These are phyloP conservation scores for Aspergillus novofumigatus DNA, from an alignment of 2,329 filamentous ascomycete genomes.

Conservation along the genomic window DNA sequence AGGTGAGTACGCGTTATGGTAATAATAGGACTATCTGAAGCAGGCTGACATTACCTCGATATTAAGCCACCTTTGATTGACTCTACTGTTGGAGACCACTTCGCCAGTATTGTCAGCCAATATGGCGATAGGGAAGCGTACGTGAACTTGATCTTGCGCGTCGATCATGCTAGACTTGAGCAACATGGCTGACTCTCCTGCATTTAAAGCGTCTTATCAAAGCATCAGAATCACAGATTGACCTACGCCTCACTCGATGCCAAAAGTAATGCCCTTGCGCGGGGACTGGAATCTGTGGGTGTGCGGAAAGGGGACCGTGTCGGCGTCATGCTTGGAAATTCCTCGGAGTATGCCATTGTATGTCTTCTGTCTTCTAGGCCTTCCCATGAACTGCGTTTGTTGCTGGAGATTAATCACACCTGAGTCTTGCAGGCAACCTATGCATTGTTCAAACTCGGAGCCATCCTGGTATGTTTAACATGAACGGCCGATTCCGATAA, in stretches of 20 bases:
- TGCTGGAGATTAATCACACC: slow-evolving; percentile 11
- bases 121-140: slow-evolving; percentile 51
- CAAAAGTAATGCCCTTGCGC: slow-evolving; percentile 70
- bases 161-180: background rate
- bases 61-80: slow-evolving; percentile 44
- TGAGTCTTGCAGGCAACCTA: slow-evolving; percentile 56
- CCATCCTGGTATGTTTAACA: slow-evolving; percentile 60
- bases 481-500: background rate
- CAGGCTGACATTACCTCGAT: background rate
- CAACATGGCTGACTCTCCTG: background rate
- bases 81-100: slow-evolving; percentile 45
- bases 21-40: background rate
- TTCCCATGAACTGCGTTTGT: background rate
- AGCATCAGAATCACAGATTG: slow-evolving; percentile 59
- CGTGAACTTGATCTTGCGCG: slow-evolving; percentile 20
- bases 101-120: slow-evolving; percentile 39
- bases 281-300: slow-evolving; percentile 64
- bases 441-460: slow-evolving; percentile 90
- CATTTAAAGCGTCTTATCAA: slow-evolving; percentile 50
- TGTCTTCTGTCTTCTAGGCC: slow-evolving; percentile 12
- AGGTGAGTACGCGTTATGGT: slow-evolving; percentile 16
- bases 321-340: slow-evolving; percentile 82
- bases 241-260: slow-evolving; percentile 73
- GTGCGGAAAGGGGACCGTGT: slow-evolving; percentile 80
- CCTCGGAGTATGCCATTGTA: slow-evolving; percentile 74